Evolutionary conservation across 176 grass and related monocot genomes (phyloP).

Genomic region (Avena atlantica): DNA sequence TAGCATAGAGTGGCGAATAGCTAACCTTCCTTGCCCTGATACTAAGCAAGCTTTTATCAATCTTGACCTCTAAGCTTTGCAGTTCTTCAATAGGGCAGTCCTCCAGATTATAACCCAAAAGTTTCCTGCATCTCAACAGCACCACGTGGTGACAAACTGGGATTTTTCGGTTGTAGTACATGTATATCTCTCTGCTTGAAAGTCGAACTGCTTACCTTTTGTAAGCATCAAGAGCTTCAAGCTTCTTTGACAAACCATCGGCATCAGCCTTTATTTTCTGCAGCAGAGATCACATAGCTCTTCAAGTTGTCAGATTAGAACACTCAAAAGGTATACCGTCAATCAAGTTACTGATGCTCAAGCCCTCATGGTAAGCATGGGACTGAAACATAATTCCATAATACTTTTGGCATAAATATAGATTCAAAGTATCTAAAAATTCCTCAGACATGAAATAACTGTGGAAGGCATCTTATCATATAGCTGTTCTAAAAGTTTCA

Average conservation of each 20-base stretch:
- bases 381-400: neutral
- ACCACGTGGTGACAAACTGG: neutral
- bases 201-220: constrained; percentile 44
- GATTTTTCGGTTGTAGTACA: neutral
- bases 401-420: neutral
- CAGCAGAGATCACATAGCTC: constrained; percentile 16
- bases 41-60: constrained; percentile 57
- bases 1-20: neutral
- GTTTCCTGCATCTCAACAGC: constrained; percentile 52
- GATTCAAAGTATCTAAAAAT: neutral
- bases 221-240: constrained; percentile 67
- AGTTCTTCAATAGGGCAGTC: constrained; percentile 68
- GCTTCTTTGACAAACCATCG: constrained; percentile 58
- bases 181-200: neutral
- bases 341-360: neutral
- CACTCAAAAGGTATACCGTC: neutral
- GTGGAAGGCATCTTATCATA: neutral
- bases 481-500: neutral
- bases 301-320: neutral
- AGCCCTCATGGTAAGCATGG: neutral
- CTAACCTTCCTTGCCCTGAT: constrained; percentile 68
- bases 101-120: constrained; percentile 68
- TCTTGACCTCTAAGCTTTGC: constrained; percentile 53
- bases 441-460: neutral
- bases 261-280: constrained; percentile 70